Evolutionary conservation across 202 grass and related monocot species (phyloP).

Genomic region (Elaeis oleifera): DNA sequence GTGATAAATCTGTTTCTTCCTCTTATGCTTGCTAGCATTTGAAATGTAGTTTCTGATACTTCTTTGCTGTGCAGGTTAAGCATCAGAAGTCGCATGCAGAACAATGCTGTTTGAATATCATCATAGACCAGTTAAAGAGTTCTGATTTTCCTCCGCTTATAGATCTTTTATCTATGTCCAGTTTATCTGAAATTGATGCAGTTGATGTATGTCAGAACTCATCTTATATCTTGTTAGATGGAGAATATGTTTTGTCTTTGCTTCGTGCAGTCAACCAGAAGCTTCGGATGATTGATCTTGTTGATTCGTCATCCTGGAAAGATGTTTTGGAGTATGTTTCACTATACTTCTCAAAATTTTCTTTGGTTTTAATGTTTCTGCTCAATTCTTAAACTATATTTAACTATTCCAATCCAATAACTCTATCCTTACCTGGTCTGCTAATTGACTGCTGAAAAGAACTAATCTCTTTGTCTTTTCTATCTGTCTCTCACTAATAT

Average conservation of each 20-base stretch:
- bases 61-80: conserved; percentile 2
- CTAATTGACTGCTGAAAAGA: too few relatives aligned
- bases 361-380: not conserved
- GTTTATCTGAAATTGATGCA: conserved; percentile 12
- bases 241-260: conserved; percentile 9
- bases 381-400: too few relatives aligned
- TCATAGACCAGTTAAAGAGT: conserved; percentile 1
- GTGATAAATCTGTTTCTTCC: too few relatives aligned
- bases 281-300: conserved; percentile 4
- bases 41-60: not conserved
- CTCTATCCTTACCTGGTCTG: too few relatives aligned
- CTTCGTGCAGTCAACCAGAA: conserved; percentile 10
- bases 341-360: not conserved
- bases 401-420: too few relatives aligned
- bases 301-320: conserved; percentile 11
- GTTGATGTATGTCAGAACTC: conserved; percentile 8
- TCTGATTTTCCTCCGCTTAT: conserved; percentile 14
- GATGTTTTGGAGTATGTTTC: conserved; percentile 14
- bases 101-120: conserved; percentile 5
- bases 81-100: conserved; percentile 4
- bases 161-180: not conserved
- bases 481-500: too few relatives aligned
- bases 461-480: too few relatives aligned
- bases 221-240: conserved; percentile 12
- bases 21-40: not conserved